A percentile compares a stretch with the other conserved stretches of the same genome.
Evolutionary conservation across 2,329 filamentous ascomycete species (phyloP).

Genomic region (Myriangium duriaei): DNA sequence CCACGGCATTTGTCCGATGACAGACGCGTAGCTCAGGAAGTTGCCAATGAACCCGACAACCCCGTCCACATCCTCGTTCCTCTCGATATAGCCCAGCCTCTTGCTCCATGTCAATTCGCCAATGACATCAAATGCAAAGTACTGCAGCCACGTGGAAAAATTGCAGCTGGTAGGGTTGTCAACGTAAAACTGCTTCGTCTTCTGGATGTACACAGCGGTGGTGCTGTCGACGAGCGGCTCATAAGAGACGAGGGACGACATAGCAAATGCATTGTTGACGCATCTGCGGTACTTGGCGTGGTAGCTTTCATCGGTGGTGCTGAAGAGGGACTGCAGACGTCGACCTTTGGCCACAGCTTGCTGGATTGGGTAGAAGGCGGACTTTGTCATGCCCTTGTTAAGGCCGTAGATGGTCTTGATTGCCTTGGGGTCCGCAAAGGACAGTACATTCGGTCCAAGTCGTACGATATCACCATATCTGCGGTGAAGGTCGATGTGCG

Average conservation of each 20-base stretch:
- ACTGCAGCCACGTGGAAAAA: conserved; percentile 63
- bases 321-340: conserved; percentile 60
- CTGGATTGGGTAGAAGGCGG: conserved; percentile 70
- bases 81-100: conserved; percentile 61
- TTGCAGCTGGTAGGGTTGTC: conserved; percentile 39
- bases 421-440: conserved; percentile 60
- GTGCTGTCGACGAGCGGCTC: conserved; percentile 71
- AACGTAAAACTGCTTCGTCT: conserved; percentile 30
- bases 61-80: conserved; percentile 61
- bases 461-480: conserved; percentile 64
- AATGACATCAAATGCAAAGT: conserved; percentile 72
- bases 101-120: conserved; percentile 67
- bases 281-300: conserved; percentile 63
- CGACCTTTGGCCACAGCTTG: conserved; percentile 58
- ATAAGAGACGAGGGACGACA: conserved; percentile 65
- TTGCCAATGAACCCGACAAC: conserved; percentile 53
- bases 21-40: conserved; percentile 54
- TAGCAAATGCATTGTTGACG: conserved; percentile 65
- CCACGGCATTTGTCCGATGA: conserved; percentile 61
- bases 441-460: conserved; percentile 60
- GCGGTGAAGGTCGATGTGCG: conserved; percentile 54
- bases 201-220: conserved; percentile 53
- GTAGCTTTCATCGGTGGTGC: conserved; percentile 60
- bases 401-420: conserved; percentile 68
- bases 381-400: conserved; percentile 72